These are phyloP conservation scores for Sordariomycetes sp. DNA, from an alignment of 2,329 filamentous ascomycete species.

Conservation along the genomic window DNA sequence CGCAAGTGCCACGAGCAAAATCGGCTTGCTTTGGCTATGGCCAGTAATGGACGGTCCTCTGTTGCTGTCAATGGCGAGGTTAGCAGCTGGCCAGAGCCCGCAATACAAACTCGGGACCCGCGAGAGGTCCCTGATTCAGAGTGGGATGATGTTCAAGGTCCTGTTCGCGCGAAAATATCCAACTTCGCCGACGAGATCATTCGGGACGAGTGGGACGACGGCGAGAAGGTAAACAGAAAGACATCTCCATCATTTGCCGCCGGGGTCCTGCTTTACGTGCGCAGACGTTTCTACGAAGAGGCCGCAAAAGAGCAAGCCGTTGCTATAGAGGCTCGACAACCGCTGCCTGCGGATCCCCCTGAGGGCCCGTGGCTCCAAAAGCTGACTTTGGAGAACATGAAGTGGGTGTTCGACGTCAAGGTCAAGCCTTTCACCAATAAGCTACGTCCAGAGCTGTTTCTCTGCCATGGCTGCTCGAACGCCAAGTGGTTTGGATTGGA, in stretches of 20 bases:
- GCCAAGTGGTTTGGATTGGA: slow-evolving; percentile 67
- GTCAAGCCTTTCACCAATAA: slow-evolving; percentile 60
- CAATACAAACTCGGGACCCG: slow-evolving; percentile 6
- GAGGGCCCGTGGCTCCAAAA: slow-evolving; percentile 48
- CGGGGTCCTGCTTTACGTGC: slow-evolving; percentile 59
- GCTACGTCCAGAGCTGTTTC: slow-evolving; percentile 62
- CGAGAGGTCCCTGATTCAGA: slow-evolving; percentile 55
- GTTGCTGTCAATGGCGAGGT: slow-evolving; percentile 1
- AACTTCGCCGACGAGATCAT: slow-evolving; percentile 64
- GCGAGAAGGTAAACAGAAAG: slow-evolving; percentile 52
- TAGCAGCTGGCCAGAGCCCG: background rate
- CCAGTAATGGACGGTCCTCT: no score
- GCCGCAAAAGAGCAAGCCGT: slow-evolving; percentile 43
- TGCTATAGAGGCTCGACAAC: slow-evolving; percentile 32
- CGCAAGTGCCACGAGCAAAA: no score
- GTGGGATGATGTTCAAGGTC: slow-evolving; percentile 63
- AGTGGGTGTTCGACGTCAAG: slow-evolving; percentile 73
- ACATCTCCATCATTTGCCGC: slow-evolving; percentile 61
- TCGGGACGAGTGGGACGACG: slow-evolving; percentile 53
- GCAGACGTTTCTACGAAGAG: slow-evolving; percentile 56
- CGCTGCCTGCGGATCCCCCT: slow-evolving; percentile 35
- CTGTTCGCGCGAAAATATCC: slow-evolving; percentile 55
- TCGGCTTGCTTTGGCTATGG: no score
- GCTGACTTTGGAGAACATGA: slow-evolving; percentile 76
- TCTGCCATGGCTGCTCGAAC: slow-evolving; percentile 62